These are phyloP conservation scores for Oryza coarctata DNA, from an alignment of 176 grass and related monocot species.

Conservation along the genomic window DNA sequence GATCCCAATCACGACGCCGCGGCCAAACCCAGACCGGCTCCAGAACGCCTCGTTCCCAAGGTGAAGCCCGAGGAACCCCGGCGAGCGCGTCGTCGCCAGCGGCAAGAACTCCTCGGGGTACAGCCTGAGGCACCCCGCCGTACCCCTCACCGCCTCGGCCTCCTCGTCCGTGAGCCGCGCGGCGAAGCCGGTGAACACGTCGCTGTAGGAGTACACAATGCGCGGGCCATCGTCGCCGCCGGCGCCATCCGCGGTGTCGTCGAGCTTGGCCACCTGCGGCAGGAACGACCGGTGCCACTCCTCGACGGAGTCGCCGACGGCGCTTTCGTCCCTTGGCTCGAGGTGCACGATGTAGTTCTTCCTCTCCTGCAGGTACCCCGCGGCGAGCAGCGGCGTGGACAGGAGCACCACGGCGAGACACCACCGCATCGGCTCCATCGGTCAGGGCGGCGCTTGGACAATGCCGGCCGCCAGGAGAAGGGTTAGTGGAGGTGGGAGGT, in stretches of 20 bases:
- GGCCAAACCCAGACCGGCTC: constrained; percentile 55
- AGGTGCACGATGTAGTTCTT: constrained; percentile 88
- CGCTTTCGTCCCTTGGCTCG: constrained; percentile 4
- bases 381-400: constrained; percentile 1
- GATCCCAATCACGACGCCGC: constrained; percentile 72
- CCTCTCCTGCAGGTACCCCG: constrained; percentile 46
- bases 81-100: constrained; percentile 74
- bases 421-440: constrained; percentile 11
- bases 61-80: constrained; percentile 75
- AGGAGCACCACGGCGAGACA: constrained; percentile 1
- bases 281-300: constrained; percentile 81
- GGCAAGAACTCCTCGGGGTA: constrained; percentile 67
- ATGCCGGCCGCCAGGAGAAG: background rate
- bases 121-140: constrained; percentile 45
- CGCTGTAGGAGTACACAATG: constrained; percentile 70
- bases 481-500: background rate
- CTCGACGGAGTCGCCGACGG: constrained; percentile 19
- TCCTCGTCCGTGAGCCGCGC: constrained; percentile 73
- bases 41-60: constrained; percentile 59
- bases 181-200: constrained; percentile 81
- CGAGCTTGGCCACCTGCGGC: constrained; percentile 6
- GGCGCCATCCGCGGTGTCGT: background rate
- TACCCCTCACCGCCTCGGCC: constrained; percentile 40
- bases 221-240: constrained; percentile 28
- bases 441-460: background rate